phyloP scores from a whole-genome alignment of 345 rosid genomes.

The Rhodamnia rubescens region DNA sequence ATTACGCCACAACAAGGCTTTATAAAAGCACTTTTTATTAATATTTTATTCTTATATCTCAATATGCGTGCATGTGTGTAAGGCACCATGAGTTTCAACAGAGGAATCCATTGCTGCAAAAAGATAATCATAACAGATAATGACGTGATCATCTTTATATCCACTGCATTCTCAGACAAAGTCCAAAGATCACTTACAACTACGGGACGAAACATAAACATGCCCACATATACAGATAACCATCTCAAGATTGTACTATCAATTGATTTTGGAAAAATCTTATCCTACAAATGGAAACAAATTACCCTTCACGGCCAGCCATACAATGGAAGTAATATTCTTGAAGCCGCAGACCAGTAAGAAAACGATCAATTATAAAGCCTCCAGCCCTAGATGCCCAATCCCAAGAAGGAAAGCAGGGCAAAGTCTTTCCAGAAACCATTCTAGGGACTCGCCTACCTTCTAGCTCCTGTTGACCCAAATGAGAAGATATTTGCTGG shows the following conservation, averaged over 20 bases:
- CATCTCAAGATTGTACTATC: background rate
- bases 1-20: background rate
- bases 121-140: background rate
- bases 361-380: constrained; percentile 87
- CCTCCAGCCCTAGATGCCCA: constrained; percentile 99
- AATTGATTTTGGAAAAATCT: background rate
- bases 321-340: constrained; percentile 99
- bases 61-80: too few species aligned
- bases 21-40: background rate
- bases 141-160: background rate
- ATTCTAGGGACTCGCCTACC: constrained; percentile 97
- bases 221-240: background rate
- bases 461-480: constrained; percentile 98
- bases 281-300: background rate
- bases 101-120: background rate
- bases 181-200: background rate
- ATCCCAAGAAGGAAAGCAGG: constrained; percentile 96
- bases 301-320: constrained; percentile 99
- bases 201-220: background rate
- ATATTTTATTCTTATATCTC: background rate
- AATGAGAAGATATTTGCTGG: constrained; percentile 91
- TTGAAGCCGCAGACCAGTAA: constrained; percentile 99
- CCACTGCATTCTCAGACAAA: background rate
- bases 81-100: background rate
- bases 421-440: constrained; percentile 98